Base-by-base conservation (phyloP, 179 eudicot species). In the Patellifolia procumbens region DNA sequence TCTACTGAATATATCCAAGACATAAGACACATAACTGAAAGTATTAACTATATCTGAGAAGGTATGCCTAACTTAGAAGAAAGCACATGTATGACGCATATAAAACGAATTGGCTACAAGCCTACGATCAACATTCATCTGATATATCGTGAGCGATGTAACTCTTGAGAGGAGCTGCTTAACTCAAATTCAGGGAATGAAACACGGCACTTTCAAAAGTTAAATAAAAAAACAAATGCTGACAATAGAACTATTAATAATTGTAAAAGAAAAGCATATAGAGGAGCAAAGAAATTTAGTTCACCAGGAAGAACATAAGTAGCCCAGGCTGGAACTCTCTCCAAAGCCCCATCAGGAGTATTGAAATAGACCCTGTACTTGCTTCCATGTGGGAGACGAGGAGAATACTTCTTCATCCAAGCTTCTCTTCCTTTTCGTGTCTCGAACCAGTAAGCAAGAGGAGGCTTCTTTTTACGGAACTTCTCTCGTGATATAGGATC, bases 301-400 rank as follows among this genome's bases (percentile, higher is more conserved):
- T 82, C 81, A 95, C 99, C 97, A 56, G 98, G 98, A 85, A 88
- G 58, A 72, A 93, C 98, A 81, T 93, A 95, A 74, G 95, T 86
- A 73, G 99, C 99, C 99, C 98, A 95, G 46, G 99, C 98, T 78
- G 99, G 99, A 82, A 95, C 87, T 34, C 98, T 89, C 79, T 95
- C 99, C 80, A 95, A 75, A 78, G 98, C 87, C 68, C 99, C 99
- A 67, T 81, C 87, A 31, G 99, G 91, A 74, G 99, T 95, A 85
- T 95, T 91, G 79, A 95, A 89, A 82, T 87, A 95, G 56, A 93
- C 97, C 80, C 99, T 89, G 76, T 95, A 95, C 83, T 91, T 95
- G 90, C 93, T 90, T 72, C 97, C 98, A 86, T 95, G 99, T 29
- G 95, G 93, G 34, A 95, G 82, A 55, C 83, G 81, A 72, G 99